Conservation (phyloP, 352 stramenopile species). For the Globisporangium paroecandrum region DNA sequence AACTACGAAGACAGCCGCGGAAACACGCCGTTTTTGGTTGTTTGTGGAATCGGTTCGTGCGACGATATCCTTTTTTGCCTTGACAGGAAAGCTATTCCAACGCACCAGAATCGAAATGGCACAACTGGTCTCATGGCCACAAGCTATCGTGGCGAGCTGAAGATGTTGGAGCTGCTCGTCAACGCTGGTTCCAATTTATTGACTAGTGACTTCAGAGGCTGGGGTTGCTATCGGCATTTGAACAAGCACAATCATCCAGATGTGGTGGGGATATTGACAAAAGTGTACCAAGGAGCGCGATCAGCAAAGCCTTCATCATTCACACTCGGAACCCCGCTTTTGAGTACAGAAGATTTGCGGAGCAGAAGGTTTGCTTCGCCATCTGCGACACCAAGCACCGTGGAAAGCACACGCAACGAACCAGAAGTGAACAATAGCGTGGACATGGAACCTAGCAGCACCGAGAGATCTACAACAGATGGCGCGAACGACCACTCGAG, state of each 20-base stretch:
- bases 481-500: not conserved
- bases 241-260: constrained; percentile 42
- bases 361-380: not conserved
- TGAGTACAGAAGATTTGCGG: not conserved
- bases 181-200: constrained; percentile 30
- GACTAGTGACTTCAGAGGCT: constrained; percentile 44
- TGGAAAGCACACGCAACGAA: not conserved
- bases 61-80: constrained; percentile 39
- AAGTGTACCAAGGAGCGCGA: constrained; percentile 9
- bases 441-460: not conserved
- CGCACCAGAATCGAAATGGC: constrained; percentile 45
- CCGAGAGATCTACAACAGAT: not conserved
- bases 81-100: constrained; percentile 33
- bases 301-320: constrained; percentile 10
- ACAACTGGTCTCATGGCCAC: constrained; percentile 44
- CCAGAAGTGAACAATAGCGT: constrained; percentile 1
- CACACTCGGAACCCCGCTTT: constrained; percentile 8
- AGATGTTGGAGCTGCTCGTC: constrained; percentile 39
- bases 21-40: constrained; percentile 43
- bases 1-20: constrained; percentile 48
- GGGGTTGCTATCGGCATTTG: constrained; percentile 38
- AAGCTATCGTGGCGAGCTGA: constrained; percentile 36
- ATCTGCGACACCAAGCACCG: not conserved
- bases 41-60: constrained; percentile 23
- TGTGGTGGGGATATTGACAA: constrained; percentile 32